These are phyloP conservation scores for Saturnispora quitensis DNA, from an alignment of 805 yeast genomes.

Conservation along the genomic window DNA sequence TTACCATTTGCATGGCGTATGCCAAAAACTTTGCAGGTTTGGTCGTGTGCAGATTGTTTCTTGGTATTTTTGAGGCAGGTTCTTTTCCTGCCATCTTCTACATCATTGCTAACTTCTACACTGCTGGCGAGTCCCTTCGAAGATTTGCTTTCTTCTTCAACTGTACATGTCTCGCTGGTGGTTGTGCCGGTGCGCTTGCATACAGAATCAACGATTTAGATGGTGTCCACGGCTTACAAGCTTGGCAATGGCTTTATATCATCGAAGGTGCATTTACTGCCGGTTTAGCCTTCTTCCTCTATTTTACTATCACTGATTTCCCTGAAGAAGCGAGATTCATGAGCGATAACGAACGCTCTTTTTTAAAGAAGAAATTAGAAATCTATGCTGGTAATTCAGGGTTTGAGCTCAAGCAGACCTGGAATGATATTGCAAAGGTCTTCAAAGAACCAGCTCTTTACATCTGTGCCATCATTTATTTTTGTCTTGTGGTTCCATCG, in stretches of 20 bases:
- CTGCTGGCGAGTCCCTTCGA: conserved; percentile 56
- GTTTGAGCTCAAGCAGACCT: conserved; percentile 37
- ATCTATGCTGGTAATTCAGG: conserved; percentile 43
- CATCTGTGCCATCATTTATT: conserved; percentile 52
- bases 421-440: conserved; percentile 35
- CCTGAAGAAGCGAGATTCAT: conserved; percentile 59
- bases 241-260: conserved; percentile 40
- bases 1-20: conserved; percentile 59
- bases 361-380: conserved; percentile 50
- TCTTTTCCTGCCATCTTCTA: conserved; percentile 72
- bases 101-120: conserved; percentile 56
- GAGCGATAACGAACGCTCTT: conserved; percentile 40
- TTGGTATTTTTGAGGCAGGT: conserved; percentile 63
- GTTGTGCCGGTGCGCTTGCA: conserved; percentile 68
- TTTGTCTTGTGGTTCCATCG: conserved; percentile 58
- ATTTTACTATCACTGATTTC: conserved; percentile 54
- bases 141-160: conserved; percentile 62
- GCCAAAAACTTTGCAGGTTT: conserved; percentile 48
- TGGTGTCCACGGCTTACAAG: conserved; percentile 31
- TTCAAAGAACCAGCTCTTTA: conserved; percentile 55
- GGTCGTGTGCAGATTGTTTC: conserved; percentile 51
- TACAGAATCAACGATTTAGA: conserved; percentile 51
- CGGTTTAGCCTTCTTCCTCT: conserved; percentile 27
- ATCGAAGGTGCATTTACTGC: conserved; percentile 30
- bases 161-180: conserved; percentile 69